These are phyloP conservation scores for Fusarium miscanthi DNA, from an alignment of 2,329 filamentous ascomycete genomes.

Conservation along the genomic window DNA sequence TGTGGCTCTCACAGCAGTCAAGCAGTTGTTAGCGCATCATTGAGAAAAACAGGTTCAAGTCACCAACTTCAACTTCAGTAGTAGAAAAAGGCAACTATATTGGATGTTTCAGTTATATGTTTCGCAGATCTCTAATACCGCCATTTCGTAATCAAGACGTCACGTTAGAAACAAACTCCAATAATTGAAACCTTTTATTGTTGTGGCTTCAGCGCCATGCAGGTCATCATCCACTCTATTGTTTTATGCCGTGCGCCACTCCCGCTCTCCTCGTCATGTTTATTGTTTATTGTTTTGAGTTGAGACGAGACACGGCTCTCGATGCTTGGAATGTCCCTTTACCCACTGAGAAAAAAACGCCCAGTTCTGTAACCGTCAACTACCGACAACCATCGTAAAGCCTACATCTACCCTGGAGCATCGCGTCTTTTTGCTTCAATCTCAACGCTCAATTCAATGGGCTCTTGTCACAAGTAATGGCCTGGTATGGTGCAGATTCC, in stretches of 20 bases:
- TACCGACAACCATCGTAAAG: background rate
- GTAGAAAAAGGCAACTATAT: background rate
- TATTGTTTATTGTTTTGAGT: conserved; percentile 12
- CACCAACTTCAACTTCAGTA: background rate
- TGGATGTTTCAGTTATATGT: background rate
- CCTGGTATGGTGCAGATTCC: background rate
- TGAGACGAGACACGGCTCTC: conserved; percentile 26
- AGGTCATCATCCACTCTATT: conserved; percentile 9
- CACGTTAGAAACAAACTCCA: background rate
- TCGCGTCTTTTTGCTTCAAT: background rate
- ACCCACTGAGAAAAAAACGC: background rate
- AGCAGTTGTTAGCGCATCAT: background rate
- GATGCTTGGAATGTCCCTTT: background rate
- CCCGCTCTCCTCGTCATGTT: conserved; percentile 9
- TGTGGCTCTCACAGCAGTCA: background rate
- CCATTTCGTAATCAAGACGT: background rate
- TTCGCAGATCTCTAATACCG: background rate
- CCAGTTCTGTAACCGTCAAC: background rate
- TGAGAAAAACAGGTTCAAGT: background rate
- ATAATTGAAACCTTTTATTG: background rate
- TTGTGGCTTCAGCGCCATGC: conserved; percentile 21
- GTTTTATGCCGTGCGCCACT: conserved; percentile 16
- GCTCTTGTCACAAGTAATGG: background rate
- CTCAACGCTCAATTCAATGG: background rate
- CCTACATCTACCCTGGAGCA: conserved; percentile 5